These are phyloP conservation scores for Blastobotrys elegans DNA, from an alignment of 1,139 yeast genomes.

Conservation along the genomic window DNA sequence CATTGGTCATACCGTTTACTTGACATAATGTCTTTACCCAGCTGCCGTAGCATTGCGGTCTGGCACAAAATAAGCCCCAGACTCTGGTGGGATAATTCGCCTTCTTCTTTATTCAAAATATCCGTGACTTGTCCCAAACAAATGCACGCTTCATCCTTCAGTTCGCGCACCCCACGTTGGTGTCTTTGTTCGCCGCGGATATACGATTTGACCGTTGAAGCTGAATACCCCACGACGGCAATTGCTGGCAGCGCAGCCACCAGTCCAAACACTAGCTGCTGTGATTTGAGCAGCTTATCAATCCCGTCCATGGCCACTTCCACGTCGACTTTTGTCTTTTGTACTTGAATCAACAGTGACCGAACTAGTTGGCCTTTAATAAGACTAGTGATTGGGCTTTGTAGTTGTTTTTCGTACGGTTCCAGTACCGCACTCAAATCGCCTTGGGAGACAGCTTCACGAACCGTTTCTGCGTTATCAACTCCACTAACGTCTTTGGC, in stretches of 20 bases:
- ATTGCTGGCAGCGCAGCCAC: conserved; percentile 76
- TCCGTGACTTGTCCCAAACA: conserved; percentile 19
- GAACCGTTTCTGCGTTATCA: conserved; percentile 21
- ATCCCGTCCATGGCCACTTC: conserved; percentile 86
- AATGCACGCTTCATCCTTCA: conserved; percentile 16
- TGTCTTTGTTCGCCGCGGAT: conserved; percentile 12
- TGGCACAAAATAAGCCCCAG: conserved; percentile 24
- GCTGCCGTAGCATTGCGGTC: conserved; percentile 21
- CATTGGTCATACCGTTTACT: conserved; percentile 20
- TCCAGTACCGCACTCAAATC: conserved; percentile 76
- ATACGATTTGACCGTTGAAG: background rate
- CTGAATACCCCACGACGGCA: conserved; percentile 25
- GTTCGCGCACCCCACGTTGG: conserved; percentile 16
- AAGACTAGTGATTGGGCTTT: conserved; percentile 58
- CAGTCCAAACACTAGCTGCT: conserved; percentile 85
- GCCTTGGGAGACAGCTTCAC: conserved; percentile 48
- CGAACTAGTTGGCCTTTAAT: conserved; percentile 69
- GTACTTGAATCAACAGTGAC: conserved; percentile 79
- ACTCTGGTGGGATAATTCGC: conserved; percentile 5
- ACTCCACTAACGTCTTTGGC: conserved; percentile 40
- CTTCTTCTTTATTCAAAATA: conserved; percentile 13
- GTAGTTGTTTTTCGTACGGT: conserved; percentile 71
- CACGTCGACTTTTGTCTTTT: conserved; percentile 93
- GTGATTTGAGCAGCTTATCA: conserved; percentile 81
- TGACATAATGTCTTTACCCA: conserved; percentile 18